Evolutionary conservation across 202 grass and related monocot genomes (phyloP), one percentile per base, ranked within the genome.

Genomic region (Saccharum hybrid): DNA sequence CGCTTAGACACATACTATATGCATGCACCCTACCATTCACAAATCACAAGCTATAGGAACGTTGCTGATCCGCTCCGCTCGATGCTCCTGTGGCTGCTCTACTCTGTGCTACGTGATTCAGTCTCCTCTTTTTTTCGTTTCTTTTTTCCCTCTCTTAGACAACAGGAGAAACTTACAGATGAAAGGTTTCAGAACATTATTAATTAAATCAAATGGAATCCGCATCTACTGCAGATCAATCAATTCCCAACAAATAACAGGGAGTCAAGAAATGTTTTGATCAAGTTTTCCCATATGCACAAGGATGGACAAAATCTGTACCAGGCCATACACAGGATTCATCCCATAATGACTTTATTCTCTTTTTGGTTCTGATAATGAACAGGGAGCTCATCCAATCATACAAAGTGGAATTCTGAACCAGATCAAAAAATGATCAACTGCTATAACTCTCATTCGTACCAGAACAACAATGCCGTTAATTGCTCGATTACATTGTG

Each of bases 401-500:
- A 80, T 63, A 79, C 40, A 79, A 63, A 26, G 48, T 36, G 48
- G 41, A 66, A 60, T 21, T 62, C 38, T 48, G 42, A 75, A 87
- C 42, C 28, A 71, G 71, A 71, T 26, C 0, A 0, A 30, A 54
- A 84, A 87, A 21, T 60, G 52, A 81, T 84, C 14, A 61, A 56
- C 57, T 81, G 74, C 71, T 64, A 72, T 76, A 87, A 71, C 84
- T 87, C 68, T 31, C 59, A 48, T 66, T 81, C 52, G 56, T 76
- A 75, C 80, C 84, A 84, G 71, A 76, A 76, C 52, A 76, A 59
- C 26, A 26, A 26, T 81, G 71, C 10, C 6, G 38, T 78, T 62
- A 30, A 66, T 90, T 80, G 70, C 70, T 79, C 63, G 67, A 80
- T 90, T 80, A 87, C 88, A 90, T 18, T 66, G 69, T 57, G 68